Evolutionary conservation across 306 rosid species (phyloP).

Genomic region (Malus fusca): DNA sequence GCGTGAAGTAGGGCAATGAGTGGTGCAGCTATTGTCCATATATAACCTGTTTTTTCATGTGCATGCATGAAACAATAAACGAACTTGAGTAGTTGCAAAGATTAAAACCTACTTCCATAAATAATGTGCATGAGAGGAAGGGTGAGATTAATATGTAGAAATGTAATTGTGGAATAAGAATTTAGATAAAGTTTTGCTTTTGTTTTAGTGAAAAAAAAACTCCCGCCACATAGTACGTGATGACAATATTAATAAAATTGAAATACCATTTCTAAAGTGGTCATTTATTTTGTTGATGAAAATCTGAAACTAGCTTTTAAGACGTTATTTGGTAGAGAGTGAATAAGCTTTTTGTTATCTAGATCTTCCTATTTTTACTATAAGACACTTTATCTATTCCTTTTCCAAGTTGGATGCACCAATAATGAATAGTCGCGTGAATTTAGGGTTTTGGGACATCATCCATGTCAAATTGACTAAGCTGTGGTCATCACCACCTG

Average conservation of each 20-base stretch:
- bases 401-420: too few relatives aligned
- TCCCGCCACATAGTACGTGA: background rate
- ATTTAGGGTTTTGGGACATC: too few relatives aligned
- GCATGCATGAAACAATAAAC: background rate
- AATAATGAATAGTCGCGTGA: too few relatives aligned
- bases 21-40: background rate
- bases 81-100: too few relatives aligned
- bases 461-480: too few relatives aligned
- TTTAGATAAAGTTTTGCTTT: background rate
- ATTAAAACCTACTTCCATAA: conserved; percentile 3
- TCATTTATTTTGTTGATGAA: too few relatives aligned
- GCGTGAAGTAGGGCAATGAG: background rate
- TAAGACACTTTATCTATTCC: too few relatives aligned
- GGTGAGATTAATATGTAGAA: background rate
- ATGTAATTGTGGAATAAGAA: conserved; percentile 1
- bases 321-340: too few relatives aligned
- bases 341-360: too few relatives aligned
- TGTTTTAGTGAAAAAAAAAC: background rate
- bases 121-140: background rate
- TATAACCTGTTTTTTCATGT: background rate
- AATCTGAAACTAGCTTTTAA: too few relatives aligned
- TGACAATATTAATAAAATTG: background rate
- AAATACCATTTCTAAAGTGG: background rate
- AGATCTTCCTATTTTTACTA: too few relatives aligned
- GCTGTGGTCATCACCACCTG: too few relatives aligned